These are phyloP conservation scores for Jimgerdemannia lactiflua DNA, from an alignment of 192 early-diverging fungal genomes.

Conservation along the genomic window DNA sequence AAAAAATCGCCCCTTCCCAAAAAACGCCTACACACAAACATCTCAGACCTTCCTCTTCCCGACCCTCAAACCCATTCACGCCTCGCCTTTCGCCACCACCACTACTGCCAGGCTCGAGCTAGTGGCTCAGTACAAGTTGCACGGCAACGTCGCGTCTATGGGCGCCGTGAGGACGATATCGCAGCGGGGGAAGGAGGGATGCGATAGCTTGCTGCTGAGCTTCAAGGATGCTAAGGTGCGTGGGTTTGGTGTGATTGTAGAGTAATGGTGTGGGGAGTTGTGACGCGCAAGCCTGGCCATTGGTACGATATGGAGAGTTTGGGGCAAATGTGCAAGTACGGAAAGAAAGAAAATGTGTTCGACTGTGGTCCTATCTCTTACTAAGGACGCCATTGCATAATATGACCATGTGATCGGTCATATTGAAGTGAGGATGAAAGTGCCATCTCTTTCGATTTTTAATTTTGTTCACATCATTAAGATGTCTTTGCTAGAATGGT, in stretches of 20 bases:
- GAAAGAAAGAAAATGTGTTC: too few species aligned
- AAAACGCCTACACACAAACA: not conserved
- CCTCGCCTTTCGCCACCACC: conserved; percentile 3
- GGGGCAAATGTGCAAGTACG: too few species aligned
- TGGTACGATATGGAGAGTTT: too few species aligned
- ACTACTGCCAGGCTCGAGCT: conserved; percentile 63
- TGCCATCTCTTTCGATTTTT: conserved; percentile 1
- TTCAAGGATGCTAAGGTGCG: conserved; percentile 85
- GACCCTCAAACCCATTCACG: conserved; percentile 21
- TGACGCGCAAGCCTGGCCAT: too few species aligned
- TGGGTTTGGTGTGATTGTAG: not conserved
- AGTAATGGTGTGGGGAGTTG: not conserved
- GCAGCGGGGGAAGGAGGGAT: conserved; percentile 53
- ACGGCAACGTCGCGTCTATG: conserved; percentile 68
- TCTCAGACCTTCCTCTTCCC: conserved; percentile 23
- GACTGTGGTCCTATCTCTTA: too few species aligned
- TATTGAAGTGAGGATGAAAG: too few species aligned
- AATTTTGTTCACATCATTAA: conserved; percentile 28
- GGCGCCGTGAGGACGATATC: conserved; percentile 67
- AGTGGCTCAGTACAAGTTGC: conserved; percentile 57
- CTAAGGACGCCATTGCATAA: not conserved
- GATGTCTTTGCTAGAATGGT: conserved; percentile 92
- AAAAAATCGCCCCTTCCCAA: not conserved
- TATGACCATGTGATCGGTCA: not conserved
- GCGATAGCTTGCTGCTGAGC: conserved; percentile 72